Percentiles rank a stretch among this genome's conserved stretches.
Evolutionary conservation across 768 basidiomycete genomes (phyloP).

Genomic region (Hericium erinaceus): DNA sequence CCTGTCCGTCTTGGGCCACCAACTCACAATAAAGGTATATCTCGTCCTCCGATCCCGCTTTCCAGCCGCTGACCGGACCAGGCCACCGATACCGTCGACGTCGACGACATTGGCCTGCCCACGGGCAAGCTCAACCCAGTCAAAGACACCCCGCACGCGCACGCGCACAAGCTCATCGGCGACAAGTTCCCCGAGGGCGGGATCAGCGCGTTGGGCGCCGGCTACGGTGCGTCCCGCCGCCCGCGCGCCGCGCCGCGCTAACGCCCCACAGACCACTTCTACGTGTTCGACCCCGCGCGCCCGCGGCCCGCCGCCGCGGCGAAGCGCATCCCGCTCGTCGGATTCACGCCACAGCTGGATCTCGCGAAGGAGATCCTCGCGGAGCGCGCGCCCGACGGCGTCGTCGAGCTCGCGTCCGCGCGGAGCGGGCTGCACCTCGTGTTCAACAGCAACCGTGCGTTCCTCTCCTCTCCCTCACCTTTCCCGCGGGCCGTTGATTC

Average conservation of each 20-base stretch:
- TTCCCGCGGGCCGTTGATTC: neutral
- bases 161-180: constrained; percentile 41
- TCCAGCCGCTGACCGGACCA: constrained; percentile 15
- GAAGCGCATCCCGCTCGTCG: constrained; percentile 29
- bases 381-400: constrained; percentile 28
- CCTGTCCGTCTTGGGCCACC: constrained; percentile 43
- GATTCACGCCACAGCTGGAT: constrained; percentile 35
- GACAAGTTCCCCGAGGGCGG: constrained; percentile 37
- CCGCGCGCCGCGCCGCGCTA: constrained; percentile 2
- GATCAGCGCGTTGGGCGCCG: constrained; percentile 13
- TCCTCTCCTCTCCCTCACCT: neutral
- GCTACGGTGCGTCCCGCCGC: constrained; percentile 42
- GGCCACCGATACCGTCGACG: constrained; percentile 47
- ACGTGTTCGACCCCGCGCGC: constrained; percentile 35
- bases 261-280: constrained; percentile 50
- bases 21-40: constrained; percentile 30
- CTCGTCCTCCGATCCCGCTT: constrained; percentile 8
- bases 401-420: constrained; percentile 44
- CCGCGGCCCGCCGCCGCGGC: constrained; percentile 33
- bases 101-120: constrained; percentile 39
- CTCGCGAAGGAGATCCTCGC: constrained; percentile 34
- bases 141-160: constrained; percentile 39
- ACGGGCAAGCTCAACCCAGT: constrained; percentile 43
- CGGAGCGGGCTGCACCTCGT: constrained; percentile 50
- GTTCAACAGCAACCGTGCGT: constrained; percentile 67